A percentile compares a stretch with the other conserved stretches of the same genome.
Evolutionary conservation across 1,284 basidiomycete genomes (phyloP).

Genomic region (Heliocybe sulcata): DNA sequence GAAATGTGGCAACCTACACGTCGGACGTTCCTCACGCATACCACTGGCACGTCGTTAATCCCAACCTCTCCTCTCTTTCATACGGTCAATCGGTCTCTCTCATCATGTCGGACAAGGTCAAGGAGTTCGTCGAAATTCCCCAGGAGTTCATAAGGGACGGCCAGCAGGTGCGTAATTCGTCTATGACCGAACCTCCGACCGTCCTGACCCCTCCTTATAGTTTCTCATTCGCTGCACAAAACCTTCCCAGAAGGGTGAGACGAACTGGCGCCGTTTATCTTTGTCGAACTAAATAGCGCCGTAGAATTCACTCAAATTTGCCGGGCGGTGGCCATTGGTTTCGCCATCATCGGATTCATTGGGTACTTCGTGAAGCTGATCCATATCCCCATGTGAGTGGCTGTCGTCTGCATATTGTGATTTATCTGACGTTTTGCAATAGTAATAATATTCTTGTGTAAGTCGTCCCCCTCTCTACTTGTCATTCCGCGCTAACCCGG

Average conservation of each 20-base stretch:
- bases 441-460: constrained; percentile 96
- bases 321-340: constrained; percentile 90
- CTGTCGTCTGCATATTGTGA: too few species aligned
- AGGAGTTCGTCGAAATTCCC: constrained; percentile 88
- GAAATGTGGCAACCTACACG: neutral
- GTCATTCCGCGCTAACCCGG: neutral
- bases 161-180: constrained; percentile 62
- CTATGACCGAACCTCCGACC: too few species aligned
- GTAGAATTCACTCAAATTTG: constrained; percentile 92
- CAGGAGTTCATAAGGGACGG: constrained; percentile 92
- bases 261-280: neutral
- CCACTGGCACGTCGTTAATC: constrained; percentile 3
- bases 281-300: neutral
- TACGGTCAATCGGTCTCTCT: constrained; percentile 4
- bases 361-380: constrained; percentile 95
- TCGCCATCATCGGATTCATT: constrained; percentile 97
- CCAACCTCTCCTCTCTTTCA: constrained; percentile 7
- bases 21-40: neutral
- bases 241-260: constrained; percentile 87
- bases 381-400: constrained; percentile 89
- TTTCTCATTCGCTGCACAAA: constrained; percentile 98
- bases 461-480: constrained; percentile 27
- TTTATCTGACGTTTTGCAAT: constrained; percentile 17
- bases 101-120: constrained; percentile 84
- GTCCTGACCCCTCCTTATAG: too few species aligned